Evolutionary conservation across 2,329 filamentous ascomycete genomes (phyloP), one percentile per base, ranked within the genome.

Genomic region (Fusarium irregulare): DNA sequence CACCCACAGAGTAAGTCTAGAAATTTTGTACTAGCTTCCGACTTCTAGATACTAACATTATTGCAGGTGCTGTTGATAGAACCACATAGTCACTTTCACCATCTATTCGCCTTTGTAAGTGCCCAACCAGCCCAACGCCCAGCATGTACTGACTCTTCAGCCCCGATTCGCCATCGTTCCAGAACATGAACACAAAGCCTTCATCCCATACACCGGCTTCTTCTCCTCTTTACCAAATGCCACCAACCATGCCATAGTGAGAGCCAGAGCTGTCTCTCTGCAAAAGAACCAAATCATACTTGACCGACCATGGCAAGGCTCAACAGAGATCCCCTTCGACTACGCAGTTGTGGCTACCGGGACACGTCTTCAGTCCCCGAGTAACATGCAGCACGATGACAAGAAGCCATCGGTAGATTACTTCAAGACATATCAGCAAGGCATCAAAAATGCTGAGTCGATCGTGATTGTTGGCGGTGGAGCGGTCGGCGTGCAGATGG

Each of bases 21-120:
- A 7, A 2, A 20, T 1, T 11, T 0, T 2, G 10, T 9, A 2
- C 1, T 2, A 47, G 0, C 5, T 11, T 10, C 18, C 18, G 12
- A 7, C 6, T 7, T n/a, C 18, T 1, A 7, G 5, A 6, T 12
- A 20, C 41, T 61, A 11, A 57, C 16, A 3, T n/a, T 6, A 8
- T 21, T 14, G 0, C 6, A 80, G 49, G 82, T 86, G 2, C 66
- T 86, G 0, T 67, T 86, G 7, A 75, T 87, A 28, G 85, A 87
- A 66, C 83, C 81, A 54, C 85, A 86, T 60, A 83, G 81, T 11
- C 85, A 87, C 73, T 83, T 87, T 63, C 82, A 87, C 59, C 84
- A 83, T 56, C 76, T 81, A 0, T 87, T 84, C n/a, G 73, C 73
- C 7, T 85, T 87, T 64, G 73, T 75, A 40, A 64, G 73, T 66